Evolutionary conservation across 2,329 filamentous ascomycete genomes (phyloP).

Genomic region (Orbilia oligospora): DNA sequence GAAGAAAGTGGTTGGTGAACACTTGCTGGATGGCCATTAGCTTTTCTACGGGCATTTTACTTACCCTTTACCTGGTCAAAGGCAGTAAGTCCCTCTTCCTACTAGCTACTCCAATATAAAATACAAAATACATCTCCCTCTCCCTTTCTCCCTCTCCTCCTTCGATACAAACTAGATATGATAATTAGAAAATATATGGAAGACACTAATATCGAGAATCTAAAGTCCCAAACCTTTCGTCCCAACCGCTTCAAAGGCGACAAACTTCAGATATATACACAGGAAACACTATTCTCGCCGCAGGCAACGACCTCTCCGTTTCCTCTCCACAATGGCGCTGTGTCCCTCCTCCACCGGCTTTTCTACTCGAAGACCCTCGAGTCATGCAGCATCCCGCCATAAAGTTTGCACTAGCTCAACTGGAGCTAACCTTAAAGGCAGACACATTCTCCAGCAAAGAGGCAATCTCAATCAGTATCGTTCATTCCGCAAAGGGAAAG

Average conservation of each 20-base stretch:
- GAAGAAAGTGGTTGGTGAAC: not conserved
- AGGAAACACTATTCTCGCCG: constrained; percentile 22
- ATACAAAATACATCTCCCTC: not conserved
- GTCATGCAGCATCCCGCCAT: constrained; percentile 31
- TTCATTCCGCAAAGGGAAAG: constrained; percentile 52
- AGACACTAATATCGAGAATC: not conserved
- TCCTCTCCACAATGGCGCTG: constrained; percentile 22
- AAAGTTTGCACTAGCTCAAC: constrained; percentile 21
- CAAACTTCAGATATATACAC: constrained; percentile 12
- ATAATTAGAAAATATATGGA: not conserved
- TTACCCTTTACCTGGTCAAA: not conserved
- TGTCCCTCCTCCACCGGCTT: constrained; percentile 47
- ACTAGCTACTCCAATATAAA: too few relatives aligned
- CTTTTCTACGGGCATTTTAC: not conserved
- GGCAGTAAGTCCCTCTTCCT: not conserved
- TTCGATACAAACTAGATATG: too few relatives aligned
- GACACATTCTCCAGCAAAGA: constrained; percentile 31
- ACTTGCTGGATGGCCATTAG: not conserved
- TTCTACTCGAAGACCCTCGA: constrained; percentile 38
- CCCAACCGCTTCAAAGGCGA: not conserved
- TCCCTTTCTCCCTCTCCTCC: too few relatives aligned
- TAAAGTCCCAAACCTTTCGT: not conserved
- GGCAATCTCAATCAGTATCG: constrained; percentile 51
- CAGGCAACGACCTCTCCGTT: not conserved
- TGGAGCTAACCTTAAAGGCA: constrained; percentile 15